phyloP scores from a whole-genome alignment of 2,329 filamentous ascomycete species.

The Cladobotryum mycophilum region DNA sequence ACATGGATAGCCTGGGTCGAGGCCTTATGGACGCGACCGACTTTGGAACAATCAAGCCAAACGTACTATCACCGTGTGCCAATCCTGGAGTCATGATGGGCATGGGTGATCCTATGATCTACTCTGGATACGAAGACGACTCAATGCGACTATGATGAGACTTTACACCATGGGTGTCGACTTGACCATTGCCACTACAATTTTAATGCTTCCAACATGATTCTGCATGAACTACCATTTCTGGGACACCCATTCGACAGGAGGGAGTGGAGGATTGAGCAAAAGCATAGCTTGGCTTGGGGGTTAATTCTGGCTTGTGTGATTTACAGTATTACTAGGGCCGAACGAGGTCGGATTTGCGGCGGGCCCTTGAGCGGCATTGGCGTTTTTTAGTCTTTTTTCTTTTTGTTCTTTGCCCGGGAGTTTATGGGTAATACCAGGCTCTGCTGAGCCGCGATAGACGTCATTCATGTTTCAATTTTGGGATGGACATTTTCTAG shows the following conservation, averaged over 20 bases:
- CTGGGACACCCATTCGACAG: too few relatives aligned
- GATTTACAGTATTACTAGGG: too few relatives aligned
- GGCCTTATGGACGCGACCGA: slow-evolving; percentile 45
- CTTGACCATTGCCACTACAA: too few relatives aligned
- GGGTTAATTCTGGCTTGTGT: too few relatives aligned
- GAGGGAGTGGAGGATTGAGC: too few relatives aligned
- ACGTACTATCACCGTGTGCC: slow-evolving; percentile 41
- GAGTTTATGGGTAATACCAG: neutral
- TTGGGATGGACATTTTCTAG: too few relatives aligned
- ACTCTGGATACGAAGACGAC: slow-evolving; percentile 44
- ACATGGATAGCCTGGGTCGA: slow-evolving; percentile 43
- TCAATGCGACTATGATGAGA: slow-evolving; percentile 32
- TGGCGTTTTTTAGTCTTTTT: neutral
- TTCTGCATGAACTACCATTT: too few relatives aligned
- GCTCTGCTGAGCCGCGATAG: neutral
- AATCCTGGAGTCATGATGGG: slow-evolving; percentile 52
- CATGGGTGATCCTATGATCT: slow-evolving; percentile 54
- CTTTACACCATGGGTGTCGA: neutral
- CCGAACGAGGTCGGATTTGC: too few relatives aligned
- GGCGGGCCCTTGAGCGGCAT: too few relatives aligned
- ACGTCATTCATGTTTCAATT: neutral
- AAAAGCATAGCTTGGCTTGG: too few relatives aligned
- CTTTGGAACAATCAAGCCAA: slow-evolving; percentile 50
- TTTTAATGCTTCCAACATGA: too few relatives aligned
- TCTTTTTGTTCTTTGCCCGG: neutral